Evolutionary conservation across 1,139 yeast genomes (phyloP).

Genomic region (Geotrichum phurueaensis): DNA sequence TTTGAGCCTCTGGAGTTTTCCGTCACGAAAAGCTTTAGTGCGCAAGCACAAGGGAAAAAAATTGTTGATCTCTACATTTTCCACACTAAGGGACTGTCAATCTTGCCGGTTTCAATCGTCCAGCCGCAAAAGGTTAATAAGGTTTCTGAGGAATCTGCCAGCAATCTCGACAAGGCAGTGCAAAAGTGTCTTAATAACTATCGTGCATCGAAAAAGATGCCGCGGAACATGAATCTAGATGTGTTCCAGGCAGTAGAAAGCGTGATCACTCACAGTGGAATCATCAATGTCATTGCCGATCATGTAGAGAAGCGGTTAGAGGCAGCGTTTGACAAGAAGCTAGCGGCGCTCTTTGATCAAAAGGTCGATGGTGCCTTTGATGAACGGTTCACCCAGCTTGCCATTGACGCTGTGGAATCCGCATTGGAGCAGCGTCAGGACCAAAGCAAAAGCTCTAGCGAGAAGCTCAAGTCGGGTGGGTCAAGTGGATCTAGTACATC

Average conservation of each 20-base stretch:
- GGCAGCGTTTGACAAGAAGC: background rate
- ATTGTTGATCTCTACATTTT: slow-evolving; percentile 15
- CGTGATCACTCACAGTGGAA: slow-evolving; percentile 13
- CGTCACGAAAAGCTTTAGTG: slow-evolving; percentile 5
- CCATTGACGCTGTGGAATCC: background rate
- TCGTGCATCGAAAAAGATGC: slow-evolving; percentile 3
- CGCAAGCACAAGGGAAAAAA: background rate
- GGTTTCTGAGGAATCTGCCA: background rate
- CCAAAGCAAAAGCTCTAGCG: background rate
- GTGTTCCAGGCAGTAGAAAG: slow-evolving; percentile 2
- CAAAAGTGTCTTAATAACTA: slow-evolving; percentile 2
- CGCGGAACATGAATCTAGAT: background rate
- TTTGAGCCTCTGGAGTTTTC: slow-evolving; percentile 14
- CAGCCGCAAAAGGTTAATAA: background rate
- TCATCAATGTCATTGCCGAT: slow-evolving; percentile 3
- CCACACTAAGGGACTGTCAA: slow-evolving; percentile 15
- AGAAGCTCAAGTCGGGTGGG: background rate
- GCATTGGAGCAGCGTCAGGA: background rate
- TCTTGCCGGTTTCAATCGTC: slow-evolving; percentile 9
- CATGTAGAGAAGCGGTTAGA: slow-evolving; percentile 3
- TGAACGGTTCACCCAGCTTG: background rate
- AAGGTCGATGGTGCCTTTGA: background rate
- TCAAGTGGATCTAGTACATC: background rate
- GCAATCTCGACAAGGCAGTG: background rate
- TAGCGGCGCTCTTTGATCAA: background rate